Percentiles rank a stretch among this genome's conserved stretches.
Conservation (phyloP, 306 rosid genomes). For the Cercis canadensis region DNA sequence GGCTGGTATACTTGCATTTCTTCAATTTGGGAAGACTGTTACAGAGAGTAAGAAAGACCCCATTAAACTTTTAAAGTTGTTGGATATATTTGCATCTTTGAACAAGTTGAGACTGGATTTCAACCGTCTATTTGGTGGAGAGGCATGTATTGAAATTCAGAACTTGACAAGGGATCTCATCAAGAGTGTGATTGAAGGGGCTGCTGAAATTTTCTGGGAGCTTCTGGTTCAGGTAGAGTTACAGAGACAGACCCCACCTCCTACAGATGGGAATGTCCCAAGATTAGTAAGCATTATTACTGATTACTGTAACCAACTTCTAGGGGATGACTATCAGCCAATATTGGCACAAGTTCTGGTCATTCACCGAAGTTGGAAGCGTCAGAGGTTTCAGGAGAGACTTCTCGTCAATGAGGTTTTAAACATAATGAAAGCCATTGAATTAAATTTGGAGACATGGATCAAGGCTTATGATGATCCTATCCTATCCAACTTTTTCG, state of each 20-base stretch:
- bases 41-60: slow-evolving; percentile 97
- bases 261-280: slow-evolving; percentile 81
- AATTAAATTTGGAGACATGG: slow-evolving; percentile 78
- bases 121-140: slow-evolving; percentile 92
- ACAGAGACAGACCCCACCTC: slow-evolving; percentile 88
- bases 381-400: slow-evolving; percentile 82
- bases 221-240: slow-evolving; percentile 84
- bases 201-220: slow-evolving; percentile 94
- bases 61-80: slow-evolving; percentile 81
- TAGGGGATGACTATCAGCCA: slow-evolving; percentile 89
- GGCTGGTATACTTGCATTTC: slow-evolving; percentile 94
- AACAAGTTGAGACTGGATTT: slow-evolving; percentile 92
- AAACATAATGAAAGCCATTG: slow-evolving; percentile 80
- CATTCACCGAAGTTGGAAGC: slow-evolving; percentile 96
- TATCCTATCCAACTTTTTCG: slow-evolving; percentile 67
- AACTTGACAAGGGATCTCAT: slow-evolving; percentile 96
- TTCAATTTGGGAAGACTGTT: slow-evolving; percentile 95
- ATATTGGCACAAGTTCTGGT: slow-evolving; percentile 85
- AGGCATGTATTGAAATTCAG: slow-evolving; percentile 87
- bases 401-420: slow-evolving; percentile 71
- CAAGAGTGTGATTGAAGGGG: slow-evolving; percentile 88
- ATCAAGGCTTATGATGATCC: slow-evolving; percentile 76
- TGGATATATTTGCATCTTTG: slow-evolving; percentile 94
- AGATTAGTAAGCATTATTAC: slow-evolving; percentile 79
- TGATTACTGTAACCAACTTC: slow-evolving; percentile 88